Percentiles rank a stretch among this genome's conserved stretches.
phyloP scores from a whole-genome alignment of 768 basidiomycete genomes.

The Boletus reticuloceps region DNA sequence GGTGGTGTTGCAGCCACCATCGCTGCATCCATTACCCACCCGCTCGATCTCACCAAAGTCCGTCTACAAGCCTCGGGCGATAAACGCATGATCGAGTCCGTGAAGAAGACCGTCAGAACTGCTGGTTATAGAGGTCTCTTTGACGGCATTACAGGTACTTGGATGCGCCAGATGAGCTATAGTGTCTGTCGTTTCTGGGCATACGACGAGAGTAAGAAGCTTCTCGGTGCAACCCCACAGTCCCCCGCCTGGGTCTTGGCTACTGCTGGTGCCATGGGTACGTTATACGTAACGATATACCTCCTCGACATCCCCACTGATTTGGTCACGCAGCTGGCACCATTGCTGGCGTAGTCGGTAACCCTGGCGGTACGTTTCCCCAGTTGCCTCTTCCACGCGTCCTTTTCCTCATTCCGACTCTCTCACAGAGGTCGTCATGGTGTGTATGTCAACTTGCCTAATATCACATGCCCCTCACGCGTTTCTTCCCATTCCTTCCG shows the following conservation, averaged over 20 bases:
- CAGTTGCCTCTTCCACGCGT: neutral
- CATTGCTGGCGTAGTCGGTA: constrained; percentile 86
- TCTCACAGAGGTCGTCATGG: constrained; percentile 70
- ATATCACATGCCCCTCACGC: constrained; percentile 17
- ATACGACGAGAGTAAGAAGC: constrained; percentile 87
- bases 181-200: constrained; percentile 92
- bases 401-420: neutral
- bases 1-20: constrained; percentile 87
- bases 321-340: constrained; percentile 58
- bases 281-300: constrained; percentile 25
- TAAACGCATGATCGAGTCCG: constrained; percentile 83
- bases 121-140: constrained; percentile 73
- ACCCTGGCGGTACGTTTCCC: constrained; percentile 68
- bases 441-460: constrained; percentile 11
- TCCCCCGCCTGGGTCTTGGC: constrained; percentile 82
- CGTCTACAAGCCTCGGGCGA: constrained; percentile 89
- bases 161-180: constrained; percentile 92
- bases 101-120: constrained; percentile 78
- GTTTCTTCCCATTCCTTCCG: neutral
- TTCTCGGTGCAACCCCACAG: constrained; percentile 63
- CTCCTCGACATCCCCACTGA: neutral
- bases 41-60: constrained; percentile 88
- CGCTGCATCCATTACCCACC: constrained; percentile 86
- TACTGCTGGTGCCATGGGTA: constrained; percentile 82
- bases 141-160: constrained; percentile 86